Conservation (phyloP, 176 grass and related monocot species). For the Aegilops sharonensis region DNA sequence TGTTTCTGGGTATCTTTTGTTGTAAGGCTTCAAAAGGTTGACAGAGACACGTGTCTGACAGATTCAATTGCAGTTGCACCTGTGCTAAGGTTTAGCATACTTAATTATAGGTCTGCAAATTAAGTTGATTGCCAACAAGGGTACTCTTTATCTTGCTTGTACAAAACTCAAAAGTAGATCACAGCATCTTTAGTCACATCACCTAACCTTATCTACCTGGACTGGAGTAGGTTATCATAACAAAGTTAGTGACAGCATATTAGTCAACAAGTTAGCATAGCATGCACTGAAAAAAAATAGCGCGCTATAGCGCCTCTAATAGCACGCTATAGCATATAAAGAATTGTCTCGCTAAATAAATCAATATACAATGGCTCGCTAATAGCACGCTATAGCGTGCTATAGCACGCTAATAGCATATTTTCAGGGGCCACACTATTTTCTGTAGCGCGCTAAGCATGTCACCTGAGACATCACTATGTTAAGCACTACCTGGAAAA, state of each 20-base stretch:
- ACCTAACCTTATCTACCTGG: not conserved
- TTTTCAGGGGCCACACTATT: no score
- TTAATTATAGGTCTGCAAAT: not conserved
- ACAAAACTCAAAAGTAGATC: not conserved
- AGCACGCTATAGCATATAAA: no score
- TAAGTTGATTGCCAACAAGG: slow-evolving; percentile 1
- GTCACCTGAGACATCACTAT: no score
- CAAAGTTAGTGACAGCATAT: not conserved
- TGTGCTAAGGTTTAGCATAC: not conserved
- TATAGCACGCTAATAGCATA: no score
- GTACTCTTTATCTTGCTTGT: not conserved
- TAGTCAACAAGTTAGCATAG: not conserved
- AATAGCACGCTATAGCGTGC: no score
- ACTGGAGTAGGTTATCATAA: not conserved
- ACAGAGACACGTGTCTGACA: not conserved
- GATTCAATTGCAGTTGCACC: not conserved
- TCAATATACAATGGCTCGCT: no score
- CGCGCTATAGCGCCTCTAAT: no score
- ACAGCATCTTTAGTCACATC: not conserved
- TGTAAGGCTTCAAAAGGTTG: not conserved
- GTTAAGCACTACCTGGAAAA: not conserved
- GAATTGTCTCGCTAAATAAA: no score
- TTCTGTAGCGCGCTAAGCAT: no score
- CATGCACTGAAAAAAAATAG: no score
- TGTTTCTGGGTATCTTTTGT: not conserved